Percentiles rank a stretch among this genome's conserved stretches.
Evolutionary conservation across 306 rosid species (phyloP).

Genomic region (Castanea mollissima): DNA sequence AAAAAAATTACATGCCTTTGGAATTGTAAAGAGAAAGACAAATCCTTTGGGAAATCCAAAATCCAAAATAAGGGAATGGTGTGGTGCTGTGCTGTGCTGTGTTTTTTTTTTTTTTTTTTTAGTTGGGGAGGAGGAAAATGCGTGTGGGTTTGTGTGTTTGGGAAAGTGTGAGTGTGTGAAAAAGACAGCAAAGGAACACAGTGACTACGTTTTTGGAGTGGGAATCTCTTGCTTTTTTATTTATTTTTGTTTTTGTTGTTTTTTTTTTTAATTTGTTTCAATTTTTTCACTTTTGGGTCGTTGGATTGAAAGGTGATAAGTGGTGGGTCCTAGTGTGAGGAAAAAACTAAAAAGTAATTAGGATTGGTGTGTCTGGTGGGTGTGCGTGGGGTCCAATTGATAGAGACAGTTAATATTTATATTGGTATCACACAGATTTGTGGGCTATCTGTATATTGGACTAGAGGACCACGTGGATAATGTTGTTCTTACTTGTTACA

Average conservation of each 20-base stretch:
- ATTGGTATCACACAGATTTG: too few species aligned
- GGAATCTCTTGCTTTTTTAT: conserved; percentile 28
- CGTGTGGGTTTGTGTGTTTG: neutral
- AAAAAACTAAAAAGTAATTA: too few species aligned
- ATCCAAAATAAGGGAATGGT: neutral
- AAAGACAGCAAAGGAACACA: conserved; percentile 22
- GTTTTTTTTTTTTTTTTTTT: neutral
- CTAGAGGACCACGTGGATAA: neutral
- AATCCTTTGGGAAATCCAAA: conserved; percentile 25
- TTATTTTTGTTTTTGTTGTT: neutral
- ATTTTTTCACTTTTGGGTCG: neutral
- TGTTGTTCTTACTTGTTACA: too few species aligned
- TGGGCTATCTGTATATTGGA: too few species aligned
- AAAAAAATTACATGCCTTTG: neutral
- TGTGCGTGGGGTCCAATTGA: too few species aligned
- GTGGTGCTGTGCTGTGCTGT: neutral
- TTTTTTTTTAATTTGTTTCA: neutral
- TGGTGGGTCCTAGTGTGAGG: too few species aligned
- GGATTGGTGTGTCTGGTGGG: too few species aligned
- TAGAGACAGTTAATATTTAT: too few species aligned
- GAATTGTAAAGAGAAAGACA: conserved; percentile 11
- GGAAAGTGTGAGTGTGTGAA: conserved; percentile 22
- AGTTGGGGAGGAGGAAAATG: conserved; percentile 27
- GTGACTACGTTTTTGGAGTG: conserved; percentile 27
- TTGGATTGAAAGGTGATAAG: too few species aligned